Evolutionary conservation across 1,284 basidiomycete species (phyloP).

Genomic region (Tilletia setariae): DNA sequence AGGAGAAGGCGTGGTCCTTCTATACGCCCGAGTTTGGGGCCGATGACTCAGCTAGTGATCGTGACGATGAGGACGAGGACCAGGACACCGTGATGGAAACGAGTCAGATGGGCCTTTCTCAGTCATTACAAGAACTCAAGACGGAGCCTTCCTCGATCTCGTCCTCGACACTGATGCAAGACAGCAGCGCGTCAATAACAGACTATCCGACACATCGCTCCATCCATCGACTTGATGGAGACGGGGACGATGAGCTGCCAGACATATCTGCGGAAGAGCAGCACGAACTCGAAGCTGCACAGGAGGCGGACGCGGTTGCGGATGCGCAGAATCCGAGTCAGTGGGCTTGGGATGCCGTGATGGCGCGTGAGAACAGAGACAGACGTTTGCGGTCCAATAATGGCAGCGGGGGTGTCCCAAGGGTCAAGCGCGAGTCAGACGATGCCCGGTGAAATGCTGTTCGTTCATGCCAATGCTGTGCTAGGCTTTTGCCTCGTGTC

Average conservation of each 20-base stretch:
- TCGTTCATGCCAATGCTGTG: no score
- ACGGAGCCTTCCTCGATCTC: neutral
- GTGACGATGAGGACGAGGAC: neutral
- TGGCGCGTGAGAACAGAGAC: neutral
- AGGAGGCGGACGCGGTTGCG: neutral
- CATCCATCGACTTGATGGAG: neutral
- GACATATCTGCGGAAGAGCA: neutral
- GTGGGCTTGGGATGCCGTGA: neutral
- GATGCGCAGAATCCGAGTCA: slow-evolving; percentile 10
- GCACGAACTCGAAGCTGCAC: slow-evolving; percentile 6
- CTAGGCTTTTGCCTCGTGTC: no score
- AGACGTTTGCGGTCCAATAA: no score
- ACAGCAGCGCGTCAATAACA: neutral
- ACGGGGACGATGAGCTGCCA: neutral
- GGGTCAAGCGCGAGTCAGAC: no score
- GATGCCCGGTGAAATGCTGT: no score
- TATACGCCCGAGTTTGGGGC: neutral
- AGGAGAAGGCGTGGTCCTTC: slow-evolving; percentile 3
- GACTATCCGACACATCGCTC: neutral
- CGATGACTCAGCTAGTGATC: neutral
- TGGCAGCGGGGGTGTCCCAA: no score
- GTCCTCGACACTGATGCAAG: neutral
- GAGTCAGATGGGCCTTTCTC: neutral
- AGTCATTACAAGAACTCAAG: neutral
- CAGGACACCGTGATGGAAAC: neutral